Percentiles rank a stretch among this genome's conserved stretches.
These are phyloP conservation scores for Neoboletus magnificus DNA, from an alignment of 768 basidiomycete species.

Conservation along the genomic window DNA sequence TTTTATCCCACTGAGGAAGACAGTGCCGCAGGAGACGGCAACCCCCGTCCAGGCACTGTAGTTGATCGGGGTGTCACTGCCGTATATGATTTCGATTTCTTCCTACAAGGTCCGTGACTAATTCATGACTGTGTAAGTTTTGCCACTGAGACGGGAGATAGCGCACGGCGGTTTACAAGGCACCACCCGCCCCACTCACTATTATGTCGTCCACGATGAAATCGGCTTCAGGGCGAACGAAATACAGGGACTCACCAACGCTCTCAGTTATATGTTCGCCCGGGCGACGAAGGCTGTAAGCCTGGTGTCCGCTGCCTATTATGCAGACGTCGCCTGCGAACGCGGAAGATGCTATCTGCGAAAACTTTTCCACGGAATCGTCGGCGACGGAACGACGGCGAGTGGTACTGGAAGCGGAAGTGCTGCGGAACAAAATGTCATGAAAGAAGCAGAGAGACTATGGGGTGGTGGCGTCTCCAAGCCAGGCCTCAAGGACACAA, in stretches of 20 bases:
- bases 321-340: conserved; percentile 51
- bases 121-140: neutral
- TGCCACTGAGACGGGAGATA: conserved; percentile 7
- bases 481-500: conserved; percentile 55
- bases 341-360: conserved; percentile 52
- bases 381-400: conserved; percentile 25
- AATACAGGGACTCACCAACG: conserved; percentile 53
- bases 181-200: conserved; percentile 52
- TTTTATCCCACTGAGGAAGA: conserved; percentile 49
- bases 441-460: conserved; percentile 46
- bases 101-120: conserved; percentile 41
- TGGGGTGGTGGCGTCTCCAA: conserved; percentile 60
- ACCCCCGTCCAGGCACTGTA: conserved; percentile 51
- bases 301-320: conserved; percentile 36
- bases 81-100: conserved; percentile 55
- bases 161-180: conserved; percentile 46
- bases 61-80: conserved; percentile 55
- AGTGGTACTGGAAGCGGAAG: conserved; percentile 36
- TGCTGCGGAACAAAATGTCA: conserved; percentile 46
- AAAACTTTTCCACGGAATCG: conserved; percentile 42
- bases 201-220: conserved; percentile 55
- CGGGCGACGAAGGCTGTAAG: conserved; percentile 52
- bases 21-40: conserved; percentile 44
- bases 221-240: conserved; percentile 46
- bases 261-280: conserved; percentile 54